Conservation (phyloP, 345 rosid species). For the Clarkia xantiana region DNA sequence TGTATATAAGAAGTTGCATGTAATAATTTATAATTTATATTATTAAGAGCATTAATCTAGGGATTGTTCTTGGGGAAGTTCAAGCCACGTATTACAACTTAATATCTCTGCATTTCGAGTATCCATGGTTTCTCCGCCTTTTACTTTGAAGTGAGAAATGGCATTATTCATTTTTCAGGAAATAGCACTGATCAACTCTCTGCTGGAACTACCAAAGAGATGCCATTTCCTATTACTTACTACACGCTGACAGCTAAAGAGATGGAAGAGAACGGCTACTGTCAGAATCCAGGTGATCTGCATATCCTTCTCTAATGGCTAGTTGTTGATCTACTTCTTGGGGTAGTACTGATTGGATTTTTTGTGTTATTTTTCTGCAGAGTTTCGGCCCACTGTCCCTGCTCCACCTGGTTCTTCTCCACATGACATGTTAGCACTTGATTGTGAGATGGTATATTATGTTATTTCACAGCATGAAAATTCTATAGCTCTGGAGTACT, state of each 20-base stretch:
- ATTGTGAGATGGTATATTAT: conserved; percentile 80
- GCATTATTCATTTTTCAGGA: not conserved
- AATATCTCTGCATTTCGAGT: too few species aligned
- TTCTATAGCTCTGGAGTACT: not conserved
- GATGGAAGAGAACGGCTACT: conserved; percentile 71
- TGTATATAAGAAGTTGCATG: too few species aligned
- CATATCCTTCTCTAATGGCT: not conserved
- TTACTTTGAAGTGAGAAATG: conserved; percentile 16
- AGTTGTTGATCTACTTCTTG: not conserved
- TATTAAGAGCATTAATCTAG: not conserved
- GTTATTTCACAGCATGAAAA: not conserved
- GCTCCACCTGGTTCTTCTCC: conserved; percentile 45
- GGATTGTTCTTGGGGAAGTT: too few species aligned
- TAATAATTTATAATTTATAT: too few species aligned
- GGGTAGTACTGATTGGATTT: conserved; percentile 1
- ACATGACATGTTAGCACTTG: conserved; percentile 65
- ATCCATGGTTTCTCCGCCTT: not conserved
- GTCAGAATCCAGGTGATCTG: conserved; percentile 40
- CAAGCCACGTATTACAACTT: too few species aligned
- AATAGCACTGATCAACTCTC: conserved; percentile 16
- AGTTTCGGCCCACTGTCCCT: conserved; percentile 53
- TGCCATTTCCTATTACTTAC: conserved; percentile 71
- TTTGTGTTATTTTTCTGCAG: conserved; percentile 21
- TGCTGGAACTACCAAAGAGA: conserved; percentile 30
- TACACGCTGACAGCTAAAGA: conserved; percentile 62